These are phyloP conservation scores for Starmerella sp. DNA, from an alignment of 805 yeast genomes.

Conservation along the genomic window DNA sequence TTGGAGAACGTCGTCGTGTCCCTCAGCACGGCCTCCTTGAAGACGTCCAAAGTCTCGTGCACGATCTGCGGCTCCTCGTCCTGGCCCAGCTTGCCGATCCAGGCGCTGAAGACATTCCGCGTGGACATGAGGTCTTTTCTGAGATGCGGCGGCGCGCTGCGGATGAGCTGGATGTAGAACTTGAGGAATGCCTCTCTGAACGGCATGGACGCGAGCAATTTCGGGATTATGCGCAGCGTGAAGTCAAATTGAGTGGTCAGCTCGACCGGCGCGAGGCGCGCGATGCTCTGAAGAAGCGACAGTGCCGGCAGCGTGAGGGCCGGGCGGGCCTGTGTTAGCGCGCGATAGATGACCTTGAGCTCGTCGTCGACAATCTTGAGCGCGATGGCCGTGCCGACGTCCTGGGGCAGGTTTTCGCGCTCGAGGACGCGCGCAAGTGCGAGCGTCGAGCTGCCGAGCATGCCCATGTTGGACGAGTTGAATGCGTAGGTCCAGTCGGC, in stretches of 20 bases:
- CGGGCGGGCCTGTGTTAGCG: slow-evolving; percentile 48
- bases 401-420: slow-evolving; percentile 1
- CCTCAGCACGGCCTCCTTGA: slow-evolving; percentile 41
- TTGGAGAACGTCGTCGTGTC: slow-evolving; percentile 50
- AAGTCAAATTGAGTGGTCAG: slow-evolving; percentile 61
- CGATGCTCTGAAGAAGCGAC: slow-evolving; percentile 43
- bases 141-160: slow-evolving; percentile 40
- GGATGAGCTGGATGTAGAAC: slow-evolving; percentile 48
- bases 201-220: slow-evolving; percentile 42
- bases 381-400: slow-evolving; percentile 30
- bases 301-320: slow-evolving; percentile 51
- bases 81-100: slow-evolving; percentile 50
- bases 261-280: slow-evolving; percentile 37
- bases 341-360: slow-evolving; percentile 55
- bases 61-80: slow-evolving; percentile 44
- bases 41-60: slow-evolving; percentile 34
- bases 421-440: slow-evolving; percentile 16
- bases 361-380: slow-evolving; percentile 45
- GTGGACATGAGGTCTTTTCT: slow-evolving; percentile 56
- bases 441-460: slow-evolving; percentile 17
- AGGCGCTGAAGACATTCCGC: slow-evolving; percentile 45
- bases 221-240: slow-evolving; percentile 48
- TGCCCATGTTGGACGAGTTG: slow-evolving; percentile 20
- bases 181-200: slow-evolving; percentile 51
- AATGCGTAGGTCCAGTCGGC: slow-evolving; percentile 24